phyloP scores from a whole-genome alignment of 768 basidiomycete genomes.

The Mrakia frigida region DNA sequence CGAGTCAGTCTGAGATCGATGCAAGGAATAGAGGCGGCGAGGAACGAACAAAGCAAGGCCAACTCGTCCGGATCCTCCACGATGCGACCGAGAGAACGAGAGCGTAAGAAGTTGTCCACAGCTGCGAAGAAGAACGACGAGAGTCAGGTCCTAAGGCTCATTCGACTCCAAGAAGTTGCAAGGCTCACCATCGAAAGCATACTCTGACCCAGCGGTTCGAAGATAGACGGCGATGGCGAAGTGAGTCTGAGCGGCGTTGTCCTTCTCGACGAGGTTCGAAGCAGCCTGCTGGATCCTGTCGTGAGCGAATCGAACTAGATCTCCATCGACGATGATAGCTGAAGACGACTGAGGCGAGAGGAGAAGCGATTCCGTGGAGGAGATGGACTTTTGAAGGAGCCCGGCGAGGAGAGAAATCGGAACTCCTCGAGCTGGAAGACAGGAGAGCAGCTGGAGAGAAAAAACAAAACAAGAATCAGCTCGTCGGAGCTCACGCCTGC shows the following conservation, averaged over 20 bases:
- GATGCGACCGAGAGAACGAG: background rate
- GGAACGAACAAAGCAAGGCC: background rate
- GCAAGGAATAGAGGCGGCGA: background rate
- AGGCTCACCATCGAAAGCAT: background rate
- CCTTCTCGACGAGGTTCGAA: background rate
- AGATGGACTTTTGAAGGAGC: background rate
- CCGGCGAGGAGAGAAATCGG: background rate
- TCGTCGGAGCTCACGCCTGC: too few relatives aligned
- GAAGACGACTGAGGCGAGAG: background rate
- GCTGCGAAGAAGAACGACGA: background rate
- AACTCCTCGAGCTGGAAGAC: background rate
- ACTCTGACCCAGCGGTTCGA: background rate
- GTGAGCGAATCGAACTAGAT: background rate
- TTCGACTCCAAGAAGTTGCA: too few relatives aligned
- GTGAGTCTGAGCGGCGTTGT: background rate
- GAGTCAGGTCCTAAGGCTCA: too few relatives aligned
- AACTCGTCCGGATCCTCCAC: background rate
- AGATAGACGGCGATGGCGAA: background rate
- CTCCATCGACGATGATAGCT: background rate
- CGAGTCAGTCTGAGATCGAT: background rate
- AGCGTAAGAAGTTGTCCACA: background rate
- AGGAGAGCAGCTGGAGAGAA: background rate
- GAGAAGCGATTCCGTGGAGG: background rate
- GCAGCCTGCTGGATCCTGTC: slow-evolving; percentile 1
- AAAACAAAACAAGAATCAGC: too few relatives aligned